A percentile compares a stretch with the other conserved stretches of the same genome.
Conservation (phyloP, 2,329 filamentous ascomycete genomes). For the Dactylonectria estremocensis region DNA sequence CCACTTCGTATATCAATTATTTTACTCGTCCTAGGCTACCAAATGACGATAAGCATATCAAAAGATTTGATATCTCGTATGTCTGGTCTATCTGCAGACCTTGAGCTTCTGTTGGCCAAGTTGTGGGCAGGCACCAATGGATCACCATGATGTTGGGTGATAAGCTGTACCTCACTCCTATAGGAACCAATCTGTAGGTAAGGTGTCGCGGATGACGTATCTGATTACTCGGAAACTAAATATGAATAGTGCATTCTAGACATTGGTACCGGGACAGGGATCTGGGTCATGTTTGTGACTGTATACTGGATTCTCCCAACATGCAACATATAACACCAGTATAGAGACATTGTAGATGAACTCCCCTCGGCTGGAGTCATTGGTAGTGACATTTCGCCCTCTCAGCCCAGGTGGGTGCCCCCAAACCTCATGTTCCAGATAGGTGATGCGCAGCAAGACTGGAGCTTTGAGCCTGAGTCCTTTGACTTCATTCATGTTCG, state of each 20-base stretch:
- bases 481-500: constrained; percentile 17
- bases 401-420: constrained; percentile 12
- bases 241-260: constrained; percentile 2
- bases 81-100: not conserved
- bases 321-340: not conserved
- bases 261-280: constrained; percentile 21
- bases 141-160: constrained; percentile 3
- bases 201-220: not conserved
- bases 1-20: not conserved
- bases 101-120: not conserved
- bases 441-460: constrained; percentile 18
- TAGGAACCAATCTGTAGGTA: not conserved
- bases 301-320: not conserved
- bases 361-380: constrained; percentile 11
- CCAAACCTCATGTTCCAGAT: constrained; percentile 16
- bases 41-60: constrained; percentile 15
- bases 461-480: constrained; percentile 3
- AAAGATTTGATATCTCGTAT: constrained; percentile 4
- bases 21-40: not conserved
- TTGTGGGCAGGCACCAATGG: not conserved
- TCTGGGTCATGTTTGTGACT: constrained; percentile 16
- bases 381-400: constrained; percentile 8
- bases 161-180: not conserved
- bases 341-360: constrained; percentile 13
- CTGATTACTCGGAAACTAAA: not conserved